Evolutionary conservation across 345 rosid species (phyloP), one percentile per base, ranked within the genome.

Genomic region (Sonneratia alba): DNA sequence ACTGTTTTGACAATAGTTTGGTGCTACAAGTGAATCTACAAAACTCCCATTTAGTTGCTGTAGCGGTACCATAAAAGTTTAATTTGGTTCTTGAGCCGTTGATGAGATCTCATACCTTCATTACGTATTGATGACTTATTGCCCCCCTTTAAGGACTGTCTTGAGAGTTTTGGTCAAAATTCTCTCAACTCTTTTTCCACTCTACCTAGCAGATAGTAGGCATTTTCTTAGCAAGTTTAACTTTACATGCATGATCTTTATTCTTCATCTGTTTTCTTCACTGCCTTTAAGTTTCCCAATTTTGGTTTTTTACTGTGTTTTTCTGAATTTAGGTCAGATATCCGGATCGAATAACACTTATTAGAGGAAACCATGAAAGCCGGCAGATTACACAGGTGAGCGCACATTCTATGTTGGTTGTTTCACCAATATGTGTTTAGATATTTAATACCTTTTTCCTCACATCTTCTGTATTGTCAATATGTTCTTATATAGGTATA

Each of bases 341-440:
- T 81, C 99, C 95, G 22, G 98, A 96, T 80, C 84, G 97, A 70
- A 91, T 96, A 79, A 92, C 99, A 70, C 95, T 96, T 68, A 88
- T 92, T 71, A 81, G 97, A 83, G 98, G 97, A 47, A 96, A 92
- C 86, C 98, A 95, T 76, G 98, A 95, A 82, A 90, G 98, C 79
- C 95, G 96, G 69, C 97, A 96, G 82, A 96, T 96, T 77, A 96
- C 99, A 32, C 96, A 96, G 96, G 99, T 95, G 70, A 71, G 51
- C 36, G 5, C 6, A 13, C 19, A 34, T 62, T 62, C 19, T 27
- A 62, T 62, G 16, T 62, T 62, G 37, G 10, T 27, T n/a, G 2
- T 62, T 34, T 62, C 18, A 13, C 9, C 37, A 8, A 1, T 27
- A 34, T 11, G 66, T n/a, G 11, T 22, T 4, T 57, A 62, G 38